Percentiles rank a stretch among this genome's conserved stretches.
These are phyloP conservation scores for Fusarium torulosum DNA, from an alignment of 2,329 filamentous ascomycete genomes.

Conservation along the genomic window DNA sequence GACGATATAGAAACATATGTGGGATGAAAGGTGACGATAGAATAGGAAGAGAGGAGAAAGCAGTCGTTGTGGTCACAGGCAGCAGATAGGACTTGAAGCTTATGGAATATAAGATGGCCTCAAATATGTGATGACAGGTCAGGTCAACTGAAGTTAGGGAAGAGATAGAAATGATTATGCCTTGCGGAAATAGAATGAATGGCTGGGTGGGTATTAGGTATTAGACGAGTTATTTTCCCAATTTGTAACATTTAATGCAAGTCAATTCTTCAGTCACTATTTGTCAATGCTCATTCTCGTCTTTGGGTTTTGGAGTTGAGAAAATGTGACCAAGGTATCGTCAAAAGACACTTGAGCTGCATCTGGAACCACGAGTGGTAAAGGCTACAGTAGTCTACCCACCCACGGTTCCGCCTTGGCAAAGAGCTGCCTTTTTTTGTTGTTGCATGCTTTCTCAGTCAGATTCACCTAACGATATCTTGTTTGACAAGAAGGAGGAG, in stretches of 20 bases:
- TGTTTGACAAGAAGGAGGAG: neutral
- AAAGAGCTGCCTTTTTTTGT: neutral
- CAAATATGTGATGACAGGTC: slow-evolving; percentile 23
- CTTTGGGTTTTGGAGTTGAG: neutral
- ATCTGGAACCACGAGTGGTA: slow-evolving; percentile 11
- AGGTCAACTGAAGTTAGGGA: slow-evolving; percentile 3
- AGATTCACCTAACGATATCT: neutral
- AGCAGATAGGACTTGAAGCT: neutral
- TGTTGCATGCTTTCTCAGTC: neutral
- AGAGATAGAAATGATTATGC: no score
- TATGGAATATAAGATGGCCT: neutral
- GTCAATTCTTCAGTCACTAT: neutral
- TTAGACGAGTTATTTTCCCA: neutral
- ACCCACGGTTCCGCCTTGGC: neutral
- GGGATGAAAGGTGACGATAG: neutral
- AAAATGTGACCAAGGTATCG: slow-evolving; percentile 4
- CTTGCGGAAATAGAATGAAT: no score
- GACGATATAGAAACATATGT: no score
- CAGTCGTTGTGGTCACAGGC: neutral
- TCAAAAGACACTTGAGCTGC: slow-evolving; percentile 12
- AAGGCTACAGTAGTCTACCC: slow-evolving; percentile 2
- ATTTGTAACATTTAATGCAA: neutral
- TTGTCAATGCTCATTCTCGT: neutral
- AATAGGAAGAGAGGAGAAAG: neutral
- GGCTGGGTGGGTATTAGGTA: neutral